Evolutionary conservation across 441 rosid genomes (phyloP).

Genomic region (Mallotus repandus): DNA sequence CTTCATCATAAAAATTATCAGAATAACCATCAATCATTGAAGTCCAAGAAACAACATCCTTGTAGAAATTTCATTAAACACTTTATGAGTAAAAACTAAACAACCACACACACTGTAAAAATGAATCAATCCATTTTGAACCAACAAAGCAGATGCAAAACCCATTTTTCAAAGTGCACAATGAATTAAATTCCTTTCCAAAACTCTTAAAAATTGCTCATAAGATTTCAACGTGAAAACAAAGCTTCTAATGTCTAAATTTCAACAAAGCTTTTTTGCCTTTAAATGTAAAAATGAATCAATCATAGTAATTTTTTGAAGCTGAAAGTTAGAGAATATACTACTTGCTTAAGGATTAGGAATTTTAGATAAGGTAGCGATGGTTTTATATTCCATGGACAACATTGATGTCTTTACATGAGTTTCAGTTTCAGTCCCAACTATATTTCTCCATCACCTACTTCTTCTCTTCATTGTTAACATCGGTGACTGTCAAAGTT

Average conservation of each 20-base stretch:
- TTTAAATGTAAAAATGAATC: too few relatives aligned
- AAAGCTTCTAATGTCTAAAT: slow-evolving; percentile 14
- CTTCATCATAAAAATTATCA: slow-evolving; percentile 6
- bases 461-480: slow-evolving; percentile 56
- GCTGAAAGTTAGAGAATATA: neutral
- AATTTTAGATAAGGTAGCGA: neutral
- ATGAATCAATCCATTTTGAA: slow-evolving; percentile 20
- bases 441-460: slow-evolving; percentile 57
- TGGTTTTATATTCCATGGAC: slow-evolving; percentile 12
- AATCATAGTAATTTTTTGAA: too few relatives aligned
- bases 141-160: slow-evolving; percentile 10
- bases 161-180: slow-evolving; percentile 14
- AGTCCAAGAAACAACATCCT: slow-evolving; percentile 25
- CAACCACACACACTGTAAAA: slow-evolving; percentile 4
- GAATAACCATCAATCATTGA: slow-evolving; percentile 19
- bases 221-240: slow-evolving; percentile 14
- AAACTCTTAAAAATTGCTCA: slow-evolving; percentile 8
- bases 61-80: slow-evolving; percentile 17
- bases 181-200: slow-evolving; percentile 8
- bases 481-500: slow-evolving; percentile 54
- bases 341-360: neutral
- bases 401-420: neutral
- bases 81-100: slow-evolving; percentile 12
- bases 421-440: slow-evolving; percentile 28
- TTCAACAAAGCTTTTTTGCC: too few relatives aligned